Conservation (phyloP, 306 rosid genomes). For the Lathyrus tuberosus region DNA sequence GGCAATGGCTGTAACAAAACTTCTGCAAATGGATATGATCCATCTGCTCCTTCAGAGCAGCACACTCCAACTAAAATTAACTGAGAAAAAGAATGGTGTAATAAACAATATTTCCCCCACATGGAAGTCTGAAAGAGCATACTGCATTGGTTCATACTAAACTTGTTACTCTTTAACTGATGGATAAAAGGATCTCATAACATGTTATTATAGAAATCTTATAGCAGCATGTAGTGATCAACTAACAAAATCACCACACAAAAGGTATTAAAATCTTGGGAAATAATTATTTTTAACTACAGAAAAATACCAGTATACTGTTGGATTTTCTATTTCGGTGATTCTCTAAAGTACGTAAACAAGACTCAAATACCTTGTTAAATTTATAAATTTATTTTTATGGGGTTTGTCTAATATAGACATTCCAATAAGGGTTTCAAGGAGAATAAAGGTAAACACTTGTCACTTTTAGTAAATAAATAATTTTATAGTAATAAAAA, state of each 20-base stretch:
- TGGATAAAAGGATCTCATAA: slow-evolving; percentile 17
- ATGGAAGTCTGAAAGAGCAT: slow-evolving; percentile 33
- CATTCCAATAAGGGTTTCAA: no score
- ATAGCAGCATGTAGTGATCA: slow-evolving; percentile 20
- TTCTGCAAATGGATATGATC: slow-evolving; percentile 87
- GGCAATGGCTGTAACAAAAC: slow-evolving; percentile 90
- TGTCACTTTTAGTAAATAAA: no score
- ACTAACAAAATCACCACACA: slow-evolving; percentile 10
- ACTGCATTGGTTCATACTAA: slow-evolving; percentile 21
- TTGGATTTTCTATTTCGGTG: neutral
- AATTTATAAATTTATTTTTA: neutral
- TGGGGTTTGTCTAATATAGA: no score
- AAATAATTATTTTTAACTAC: slow-evolving; percentile 5
- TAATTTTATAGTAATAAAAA: no score
- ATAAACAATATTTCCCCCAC: slow-evolving; percentile 37
- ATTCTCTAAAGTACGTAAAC: slow-evolving; percentile 11
- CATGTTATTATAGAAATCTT: slow-evolving; percentile 9
- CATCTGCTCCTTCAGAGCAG: slow-evolving; percentile 84
- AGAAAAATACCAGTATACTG: neutral
- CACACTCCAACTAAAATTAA: slow-evolving; percentile 90
- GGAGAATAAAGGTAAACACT: no score
- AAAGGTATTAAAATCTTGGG: slow-evolving; percentile 8
- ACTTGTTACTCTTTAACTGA: slow-evolving; percentile 10
- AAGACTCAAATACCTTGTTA: slow-evolving; percentile 17
- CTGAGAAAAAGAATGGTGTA: slow-evolving; percentile 57